phyloP scores from a whole-genome alignment of 768 basidiomycete genomes.

The Clathrus columnatus region DNA sequence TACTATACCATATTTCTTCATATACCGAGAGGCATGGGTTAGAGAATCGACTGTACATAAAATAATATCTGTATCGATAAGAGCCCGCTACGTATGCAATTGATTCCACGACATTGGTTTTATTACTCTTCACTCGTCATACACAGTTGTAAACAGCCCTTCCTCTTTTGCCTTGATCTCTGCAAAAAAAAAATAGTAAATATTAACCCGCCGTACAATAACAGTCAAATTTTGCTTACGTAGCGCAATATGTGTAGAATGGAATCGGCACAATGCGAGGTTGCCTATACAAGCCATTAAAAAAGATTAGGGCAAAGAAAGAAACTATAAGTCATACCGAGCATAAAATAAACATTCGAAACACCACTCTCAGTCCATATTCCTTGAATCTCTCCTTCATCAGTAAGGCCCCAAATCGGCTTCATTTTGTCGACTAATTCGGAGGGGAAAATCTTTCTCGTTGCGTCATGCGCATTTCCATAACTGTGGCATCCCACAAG shows the following conservation, averaged over 20 bases:
- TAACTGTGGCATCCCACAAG: too few species aligned
- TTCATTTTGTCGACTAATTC: conserved; percentile 37
- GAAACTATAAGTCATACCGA: conserved; percentile 31
- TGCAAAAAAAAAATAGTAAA: background rate
- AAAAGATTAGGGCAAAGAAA: background rate
- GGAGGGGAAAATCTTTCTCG: conserved; percentile 38
- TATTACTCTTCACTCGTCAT: background rate
- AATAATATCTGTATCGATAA: too few species aligned
- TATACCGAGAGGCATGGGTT: too few species aligned
- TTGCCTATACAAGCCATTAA: conserved; percentile 36
- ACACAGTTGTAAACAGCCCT: background rate
- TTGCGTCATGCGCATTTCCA: conserved; percentile 32
- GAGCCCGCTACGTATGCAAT: too few species aligned
- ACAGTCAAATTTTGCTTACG: conserved; percentile 41
- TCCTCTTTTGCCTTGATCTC: conserved; percentile 3
- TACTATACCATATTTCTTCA: too few species aligned
- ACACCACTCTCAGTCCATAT: conserved; percentile 43
- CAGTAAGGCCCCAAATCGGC: conserved; percentile 56
- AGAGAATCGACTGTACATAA: too few species aligned
- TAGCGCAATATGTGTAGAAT: conserved; percentile 57
- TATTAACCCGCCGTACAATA: too few species aligned
- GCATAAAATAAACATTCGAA: conserved; percentile 48
- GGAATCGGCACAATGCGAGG: conserved; percentile 52
- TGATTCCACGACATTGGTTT: background rate
- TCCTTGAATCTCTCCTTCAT: conserved; percentile 53